These are phyloP conservation scores for Sarcomyxa edulis DNA, from an alignment of 768 basidiomycete species.

Conservation along the genomic window DNA sequence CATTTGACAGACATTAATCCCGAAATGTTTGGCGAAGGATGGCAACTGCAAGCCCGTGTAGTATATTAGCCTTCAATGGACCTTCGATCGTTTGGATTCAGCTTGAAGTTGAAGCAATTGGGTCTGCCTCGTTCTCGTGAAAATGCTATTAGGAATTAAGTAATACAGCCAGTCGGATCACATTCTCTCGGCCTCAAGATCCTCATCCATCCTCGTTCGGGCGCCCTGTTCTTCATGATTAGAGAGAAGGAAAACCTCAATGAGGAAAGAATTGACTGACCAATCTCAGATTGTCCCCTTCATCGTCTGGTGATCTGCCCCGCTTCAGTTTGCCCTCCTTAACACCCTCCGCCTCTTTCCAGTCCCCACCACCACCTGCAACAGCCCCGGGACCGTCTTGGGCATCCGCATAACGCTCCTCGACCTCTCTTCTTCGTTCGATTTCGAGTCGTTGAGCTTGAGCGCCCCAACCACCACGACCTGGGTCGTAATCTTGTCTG, in stretches of 20 bases:
- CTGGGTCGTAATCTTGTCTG: slow-evolving; percentile 93
- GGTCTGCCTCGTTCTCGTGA: neutral
- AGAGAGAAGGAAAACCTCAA: neutral
- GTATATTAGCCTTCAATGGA: slow-evolving; percentile 31
- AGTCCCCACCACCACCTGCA: slow-evolving; percentile 81
- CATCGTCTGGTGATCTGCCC: slow-evolving; percentile 74
- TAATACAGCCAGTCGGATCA: slow-evolving; percentile 27
- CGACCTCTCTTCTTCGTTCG: slow-evolving; percentile 75
- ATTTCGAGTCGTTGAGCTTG: slow-evolving; percentile 71
- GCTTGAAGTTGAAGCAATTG: slow-evolving; percentile 1
- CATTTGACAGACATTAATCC: slow-evolving; percentile 51
- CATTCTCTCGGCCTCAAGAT: slow-evolving; percentile 67
- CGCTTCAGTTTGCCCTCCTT: slow-evolving; percentile 49
- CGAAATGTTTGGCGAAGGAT: slow-evolving; percentile 29
- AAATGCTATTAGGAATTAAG: too few species aligned
- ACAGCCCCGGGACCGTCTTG: slow-evolving; percentile 77
- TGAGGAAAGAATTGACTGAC: slow-evolving; percentile 30
- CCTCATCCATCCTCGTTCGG: slow-evolving; percentile 60
- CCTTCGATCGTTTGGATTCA: too few species aligned
- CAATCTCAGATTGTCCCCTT: slow-evolving; percentile 51
- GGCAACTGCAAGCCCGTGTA: slow-evolving; percentile 41
- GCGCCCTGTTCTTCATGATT: slow-evolving; percentile 43
- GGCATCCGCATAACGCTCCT: slow-evolving; percentile 81
- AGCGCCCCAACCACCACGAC: slow-evolving; percentile 93
- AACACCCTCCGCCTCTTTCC: slow-evolving; percentile 61